phyloP scores from a whole-genome alignment of 2,329 filamentous ascomycete species.

The Ophiostoma montium region DNA sequence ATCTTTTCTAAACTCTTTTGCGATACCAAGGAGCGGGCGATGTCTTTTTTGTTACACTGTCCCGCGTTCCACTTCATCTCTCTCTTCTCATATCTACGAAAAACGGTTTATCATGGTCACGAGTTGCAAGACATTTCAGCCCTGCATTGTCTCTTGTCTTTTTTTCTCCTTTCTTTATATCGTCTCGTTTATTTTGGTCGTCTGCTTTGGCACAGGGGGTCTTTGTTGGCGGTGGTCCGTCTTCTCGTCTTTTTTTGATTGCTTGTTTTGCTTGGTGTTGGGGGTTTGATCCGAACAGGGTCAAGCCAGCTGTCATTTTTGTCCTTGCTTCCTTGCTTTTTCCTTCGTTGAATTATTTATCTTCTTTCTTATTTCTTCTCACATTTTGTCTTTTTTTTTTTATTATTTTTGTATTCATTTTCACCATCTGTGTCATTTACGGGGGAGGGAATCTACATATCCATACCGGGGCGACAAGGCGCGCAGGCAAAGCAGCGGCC shows the following conservation, averaged over 20 bases:
- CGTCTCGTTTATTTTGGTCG: slow-evolving; percentile 15
- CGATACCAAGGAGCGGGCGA: slow-evolving; percentile 28
- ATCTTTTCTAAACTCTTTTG: slow-evolving; percentile 17
- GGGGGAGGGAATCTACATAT: background rate
- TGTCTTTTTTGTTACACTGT: slow-evolving; percentile 19
- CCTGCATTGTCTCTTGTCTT: no score
- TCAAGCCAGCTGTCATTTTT: slow-evolving; percentile 5
- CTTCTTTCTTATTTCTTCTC: no score
- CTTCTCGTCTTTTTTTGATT: slow-evolving; percentile 2
- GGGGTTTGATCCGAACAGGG: slow-evolving; percentile 3
- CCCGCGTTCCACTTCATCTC: background rate
- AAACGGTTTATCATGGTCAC: slow-evolving; percentile 34
- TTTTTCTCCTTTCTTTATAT: background rate
- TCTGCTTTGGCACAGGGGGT: slow-evolving; percentile 13
- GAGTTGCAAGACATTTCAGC: slow-evolving; percentile 23
- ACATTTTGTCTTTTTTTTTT: no score
- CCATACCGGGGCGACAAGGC: slow-evolving; percentile 1
- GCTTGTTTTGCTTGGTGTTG: slow-evolving; percentile 8
- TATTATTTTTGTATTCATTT: slow-evolving; percentile 1
- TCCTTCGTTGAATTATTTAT: background rate
- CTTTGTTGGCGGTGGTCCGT: background rate
- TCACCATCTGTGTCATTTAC: background rate
- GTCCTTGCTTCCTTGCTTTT: slow-evolving; percentile 2
- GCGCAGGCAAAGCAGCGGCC: slow-evolving; percentile 10
- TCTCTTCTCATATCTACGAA: slow-evolving; percentile 11